Percentiles rank a stretch among this genome's conserved stretches.
These are phyloP conservation scores for sweet orange (Citrus sinensis) DNA, from an alignment of 345 rosid species.

Conservation along the genomic window DVS_A1.0 CM039168.1:27647001-27647500, in stretches of 20 bases:
- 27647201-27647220: not conserved
- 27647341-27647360: not conserved
- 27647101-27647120: not conserved
- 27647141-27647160: not conserved
- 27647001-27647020: rapidly evolving
- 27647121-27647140: not conserved
- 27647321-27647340: too few relatives aligned
- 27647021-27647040: too few relatives aligned
- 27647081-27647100: rapidly evolving
- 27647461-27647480: not conserved
- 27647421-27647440: too few relatives aligned
- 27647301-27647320: too few relatives aligned
- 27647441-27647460: not conserved
- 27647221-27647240: not conserved
- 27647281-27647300: not conserved
- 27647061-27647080: rapidly evolving
- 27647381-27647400: not conserved
- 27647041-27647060: too few relatives aligned
- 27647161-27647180: not conserved
- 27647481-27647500: not conserved
- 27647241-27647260: not conserved
- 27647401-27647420: not conserved
- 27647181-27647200: not conserved
- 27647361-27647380: not conserved
- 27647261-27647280: not conserved